Evolutionary conservation across 2,329 filamentous ascomycete genomes (phyloP), one percentile per base, ranked within the genome.

Genomic region (Sporothrix sp.): DNA sequence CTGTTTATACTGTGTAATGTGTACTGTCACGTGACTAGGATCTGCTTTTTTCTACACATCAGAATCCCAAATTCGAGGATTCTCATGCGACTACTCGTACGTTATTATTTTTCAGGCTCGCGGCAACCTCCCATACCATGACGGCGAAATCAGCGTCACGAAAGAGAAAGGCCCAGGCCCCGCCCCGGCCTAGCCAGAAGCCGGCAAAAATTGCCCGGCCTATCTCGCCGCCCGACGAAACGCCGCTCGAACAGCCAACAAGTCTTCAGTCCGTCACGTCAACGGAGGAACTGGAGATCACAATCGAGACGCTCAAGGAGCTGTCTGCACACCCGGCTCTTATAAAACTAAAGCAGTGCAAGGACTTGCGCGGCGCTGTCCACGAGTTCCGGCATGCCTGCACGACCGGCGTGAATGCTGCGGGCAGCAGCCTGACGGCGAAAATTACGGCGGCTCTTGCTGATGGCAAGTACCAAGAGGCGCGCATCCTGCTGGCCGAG

Each of bases 311-410:
- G 0, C 70, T 86, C 25, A 69, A 67, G 2, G 71, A 75, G 0
- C 70, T 85, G 10, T 66, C 80, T 0, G 65, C 75, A 52, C 73
- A 84, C 55, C 82, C 82, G 0, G 66, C 64, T 20, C 60, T 85
- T 20, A 84, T 83, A 62, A 86, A 86, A 63, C 78, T 79, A 0
- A 85, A 84, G 59, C 72, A 71, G 21, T 86, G 82, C 66, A 82
- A 78, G 59, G 79, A 82, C 43, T 66, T 86, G 2, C 72, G 83
- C 18, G 76, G 75, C 3, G 82, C 82, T 5, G 81, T 84, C 7
- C 84, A 84, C 59, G 78, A 81, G 18, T 86, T 87, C 53, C 76
- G 81, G 1, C 77, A 84, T 61, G 78, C 81, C 14, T 85, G 81
- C 57, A 83, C 79, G 0, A 85, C 79, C 0, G 82, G 82, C 5